Evolutionary conservation across 1,284 basidiomycete genomes (phyloP), one percentile per base, ranked within the genome.

Genomic region (Heterobasidion occidentale): DNA sequence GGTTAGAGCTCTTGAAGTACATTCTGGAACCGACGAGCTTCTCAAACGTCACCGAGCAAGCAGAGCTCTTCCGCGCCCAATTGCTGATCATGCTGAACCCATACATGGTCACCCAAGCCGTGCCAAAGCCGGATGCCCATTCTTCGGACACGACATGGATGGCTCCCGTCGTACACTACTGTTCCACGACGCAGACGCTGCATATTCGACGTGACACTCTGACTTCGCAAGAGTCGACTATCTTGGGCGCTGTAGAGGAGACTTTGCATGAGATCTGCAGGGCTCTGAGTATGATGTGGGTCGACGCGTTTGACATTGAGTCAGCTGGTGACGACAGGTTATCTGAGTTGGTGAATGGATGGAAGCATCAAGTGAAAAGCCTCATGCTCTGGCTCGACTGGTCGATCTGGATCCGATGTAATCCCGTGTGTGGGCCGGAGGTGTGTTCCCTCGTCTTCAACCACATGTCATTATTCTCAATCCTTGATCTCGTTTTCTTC

Each of bases 331-430:
- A 58, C 14, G 45, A 53, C 9, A 46, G 45, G 3, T 49, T 11
- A 52, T 20, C 45, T 4, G 49, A 49, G 17, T 46, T 72, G 9
- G 17, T 63, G 12, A 53, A 36, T n/a, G 46, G 59, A 9, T 77
- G 75, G 75, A 61, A 57, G 15, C 45, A 45, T n/a, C 63, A 69
- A 7, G 55, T 74, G 0, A 60, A 67, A 7, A 58, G 49, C 3
- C 60, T 78, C 47, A 74, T 76, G 70, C 55, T 51, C 1, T 78
- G 76, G 77, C 60, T 79, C 19, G 77, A 76, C 58, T 79, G 76
- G 76, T 70, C 72, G 54, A 63, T 68, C 5, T 77, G 76, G 76
- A 61, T 73, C 20, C 71, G 68, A 54, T 78, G 77, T 60, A 63
- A 64, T 0, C 76, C 76, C 20, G 70, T 59, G 19, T 77, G 75